These are phyloP conservation scores for Leucoagaricus sp. DNA, from an alignment of 1,284 basidiomycete species.

Conservation along the genomic window DNA sequence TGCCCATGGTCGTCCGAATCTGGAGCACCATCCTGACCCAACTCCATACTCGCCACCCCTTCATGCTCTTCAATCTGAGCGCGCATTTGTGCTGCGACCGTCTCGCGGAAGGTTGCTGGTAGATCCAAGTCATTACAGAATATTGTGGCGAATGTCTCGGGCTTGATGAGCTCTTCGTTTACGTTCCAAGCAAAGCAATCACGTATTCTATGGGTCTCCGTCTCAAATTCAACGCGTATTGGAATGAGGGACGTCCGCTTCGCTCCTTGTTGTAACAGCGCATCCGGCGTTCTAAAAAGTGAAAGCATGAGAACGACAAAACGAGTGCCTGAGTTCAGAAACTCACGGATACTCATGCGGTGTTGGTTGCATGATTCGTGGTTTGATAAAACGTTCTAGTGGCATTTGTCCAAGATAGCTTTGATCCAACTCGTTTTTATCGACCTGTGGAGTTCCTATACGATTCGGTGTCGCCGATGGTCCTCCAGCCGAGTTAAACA, in stretches of 20 bases:
- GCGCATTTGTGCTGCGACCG: constrained; percentile 84
- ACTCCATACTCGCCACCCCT: constrained; percentile 76
- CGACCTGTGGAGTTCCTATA: constrained; percentile 33
- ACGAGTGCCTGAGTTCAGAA: background rate
- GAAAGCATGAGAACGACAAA: background rate
- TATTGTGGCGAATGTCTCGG: constrained; percentile 80
- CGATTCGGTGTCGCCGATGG: constrained; percentile 35
- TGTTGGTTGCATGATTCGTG: constrained; percentile 59
- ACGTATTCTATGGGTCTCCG: constrained; percentile 87
- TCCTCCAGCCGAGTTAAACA: constrained; percentile 40
- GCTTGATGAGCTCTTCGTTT: constrained; percentile 79
- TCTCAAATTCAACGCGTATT: constrained; percentile 94
- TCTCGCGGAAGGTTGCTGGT: constrained; percentile 67
- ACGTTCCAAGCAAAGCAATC: constrained; percentile 98
- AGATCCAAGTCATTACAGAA: constrained; percentile 91
- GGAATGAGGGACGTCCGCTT: constrained; percentile 79
- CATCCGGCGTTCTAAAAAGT: constrained; percentile 60
- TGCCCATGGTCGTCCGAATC: constrained; percentile 42
- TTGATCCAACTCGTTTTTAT: constrained; percentile 72
- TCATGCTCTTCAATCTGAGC: constrained; percentile 91
- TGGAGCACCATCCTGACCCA: constrained; percentile 63
- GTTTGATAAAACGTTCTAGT: constrained; percentile 76
- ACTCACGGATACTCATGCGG: constrained; percentile 71
- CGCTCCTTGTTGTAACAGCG: constrained; percentile 65
- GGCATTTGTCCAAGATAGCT: constrained; percentile 89